Base-by-base conservation (phyloP, 805 yeast species). In the Wickerhamiella lipophila region DNA sequence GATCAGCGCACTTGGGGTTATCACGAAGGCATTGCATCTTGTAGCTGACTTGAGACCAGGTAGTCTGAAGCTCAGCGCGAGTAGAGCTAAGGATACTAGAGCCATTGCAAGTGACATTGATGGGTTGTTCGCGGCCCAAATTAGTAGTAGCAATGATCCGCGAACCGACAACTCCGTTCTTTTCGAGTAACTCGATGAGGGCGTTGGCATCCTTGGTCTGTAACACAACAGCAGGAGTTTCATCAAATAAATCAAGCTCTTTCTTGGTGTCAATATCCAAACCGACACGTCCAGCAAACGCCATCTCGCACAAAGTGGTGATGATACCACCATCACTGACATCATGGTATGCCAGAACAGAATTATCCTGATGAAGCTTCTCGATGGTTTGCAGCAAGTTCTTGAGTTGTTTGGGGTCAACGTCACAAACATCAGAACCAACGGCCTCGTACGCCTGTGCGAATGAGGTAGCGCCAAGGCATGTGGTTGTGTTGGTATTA, bases 181-280 rank as follows among this genome's bases (percentile, higher is more conserved):
- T 62, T n/a, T 59, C 64, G 45, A 89, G 74, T 9, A 82, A 63
- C 12, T 71, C 55, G 36, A 67, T 70, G 61, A 92, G 84, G 46
- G 69, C 64, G 2, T 68, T 73, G 43, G 72, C 70, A 50, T 80
- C 79, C 25, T 70, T 56, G 56, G 89, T 74, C 67, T 92, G 98
- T 87, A 92, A 87, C 23, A 89, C 95, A 30, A 94, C 89, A 63
- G 96, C 98, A 42, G 92, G 74, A 64, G 92, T 97, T 69, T 92
- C 98, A 62, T 81, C 82, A 73, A 92, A 92, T 59, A 88, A 69
- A 29, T 73, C 70, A 12, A 80, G 66, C 49, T 78, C 69, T 11
- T 70, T 70, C 19, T 60, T 55, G 15, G 60, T 58, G 16, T 61
- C 58, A 49, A 88, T 68, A 47, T 78, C 74, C 50, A 88, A 63